Evolutionary conservation across 148 eudicot genomes (phyloP), one percentile per base, ranked within the genome.

Genomic region (Rhododendron ovatum): DNA sequence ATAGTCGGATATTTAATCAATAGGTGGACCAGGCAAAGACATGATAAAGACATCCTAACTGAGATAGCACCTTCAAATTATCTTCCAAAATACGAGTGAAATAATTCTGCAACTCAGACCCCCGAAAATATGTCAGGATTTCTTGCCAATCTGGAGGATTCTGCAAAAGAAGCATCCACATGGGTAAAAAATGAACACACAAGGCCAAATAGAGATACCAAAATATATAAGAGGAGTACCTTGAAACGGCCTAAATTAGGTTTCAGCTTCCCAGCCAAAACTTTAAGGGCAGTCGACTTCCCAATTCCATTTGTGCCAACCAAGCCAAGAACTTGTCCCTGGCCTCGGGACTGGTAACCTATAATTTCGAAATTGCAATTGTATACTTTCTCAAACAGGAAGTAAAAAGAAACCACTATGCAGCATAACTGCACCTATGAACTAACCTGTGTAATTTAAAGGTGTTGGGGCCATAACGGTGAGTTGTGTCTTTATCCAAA

Each of bases 221-320:
- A 76, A 71, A 71, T 9, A 78, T 18, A 83, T 10, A 18, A 78
- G 82, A 73, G 63, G 37, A 76, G 86, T 95, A 96, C 98, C 85
- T 86, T 91, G 88, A 98, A 98, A 83, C 98, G 94, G 26, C 99
- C 98, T 87, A 98, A 87, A 88, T 98, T 98, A 50, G 99, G 99
- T 86, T 98, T 98, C 90, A 98, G 87, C 84, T 98, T 95, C 87
- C 99, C 98, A 83, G 99, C 98, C 92, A 98, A 90, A 80, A 98
- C 99, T 94, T 97, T 95, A 33, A 97, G 98, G 33, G 98, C 98
- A 83, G 99, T 97, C 57, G 98, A 95, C 88, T 98, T 98, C 78
- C 99, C 99, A 91, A 98, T 98, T 33, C 99, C 99, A 91, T 98
- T 98, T 81, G 99, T 95, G 88, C 99, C 99, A 85, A 98, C 99